These are phyloP conservation scores for Myriangium duriaei DNA, from an alignment of 2,329 filamentous ascomycete species.

Conservation along the genomic window DNA sequence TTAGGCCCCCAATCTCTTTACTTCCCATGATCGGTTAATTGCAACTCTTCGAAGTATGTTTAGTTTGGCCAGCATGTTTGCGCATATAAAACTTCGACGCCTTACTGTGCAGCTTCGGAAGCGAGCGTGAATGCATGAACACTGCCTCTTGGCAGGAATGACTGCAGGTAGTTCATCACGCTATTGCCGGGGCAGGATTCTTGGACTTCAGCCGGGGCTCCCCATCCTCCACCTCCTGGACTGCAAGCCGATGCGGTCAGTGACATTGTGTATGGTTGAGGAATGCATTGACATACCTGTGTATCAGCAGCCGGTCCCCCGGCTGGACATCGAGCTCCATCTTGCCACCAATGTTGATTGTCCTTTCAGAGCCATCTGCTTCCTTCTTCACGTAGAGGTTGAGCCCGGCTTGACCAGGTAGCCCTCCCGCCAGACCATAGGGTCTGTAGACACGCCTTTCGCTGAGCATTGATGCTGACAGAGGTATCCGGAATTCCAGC, in stretches of 20 bases:
- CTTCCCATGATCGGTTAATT: no score
- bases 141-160: constrained; percentile 9
- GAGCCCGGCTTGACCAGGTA: constrained; percentile 20
- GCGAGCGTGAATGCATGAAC: constrained; percentile 11
- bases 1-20: no score
- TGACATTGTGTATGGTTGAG: not conserved
- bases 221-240: constrained; percentile 71
- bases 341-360: constrained; percentile 16
- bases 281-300: constrained; percentile 15
- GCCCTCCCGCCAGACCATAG: constrained; percentile 23
- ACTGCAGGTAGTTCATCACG: not conserved
- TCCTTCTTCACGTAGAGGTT: constrained; percentile 20
- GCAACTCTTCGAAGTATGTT: no score
- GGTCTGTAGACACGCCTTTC: constrained; percentile 23
- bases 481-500: constrained; percentile 20
- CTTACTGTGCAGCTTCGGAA: constrained; percentile 13
- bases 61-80: no score
- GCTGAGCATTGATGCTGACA: constrained; percentile 21
- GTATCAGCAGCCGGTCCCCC: constrained; percentile 25
- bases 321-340: constrained; percentile 14
- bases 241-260: constrained; percentile 44
- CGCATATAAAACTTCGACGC: no score
- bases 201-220: constrained; percentile 40
- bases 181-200: not conserved
- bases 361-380: constrained; percentile 14